Conservation (phyloP, 345 rosid genomes). For the Rhodomyrtus tomentosa region DNA sequence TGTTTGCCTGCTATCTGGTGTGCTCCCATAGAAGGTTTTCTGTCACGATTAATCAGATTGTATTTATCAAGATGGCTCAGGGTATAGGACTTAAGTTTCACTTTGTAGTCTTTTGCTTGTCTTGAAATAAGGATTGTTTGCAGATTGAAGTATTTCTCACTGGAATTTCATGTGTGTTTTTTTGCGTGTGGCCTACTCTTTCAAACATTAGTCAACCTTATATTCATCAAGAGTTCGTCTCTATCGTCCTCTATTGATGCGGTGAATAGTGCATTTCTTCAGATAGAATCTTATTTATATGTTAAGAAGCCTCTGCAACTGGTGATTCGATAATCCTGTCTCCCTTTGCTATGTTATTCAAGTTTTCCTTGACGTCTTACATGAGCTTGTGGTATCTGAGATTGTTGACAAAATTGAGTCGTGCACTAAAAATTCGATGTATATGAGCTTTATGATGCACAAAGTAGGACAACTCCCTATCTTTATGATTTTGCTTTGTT, state of each 20-base stretch:
- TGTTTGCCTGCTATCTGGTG: not conserved
- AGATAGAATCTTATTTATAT: not conserved
- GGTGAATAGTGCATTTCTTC: not conserved
- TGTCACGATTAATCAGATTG: not conserved
- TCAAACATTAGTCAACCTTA: not conserved
- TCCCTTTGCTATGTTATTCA: not conserved
- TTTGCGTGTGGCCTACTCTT: not conserved
- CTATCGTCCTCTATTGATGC: not conserved
- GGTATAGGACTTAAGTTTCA: not conserved
- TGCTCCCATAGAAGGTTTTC: not conserved
- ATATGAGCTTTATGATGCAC: not conserved
- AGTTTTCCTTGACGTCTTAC: not conserved
- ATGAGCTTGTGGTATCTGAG: not conserved
- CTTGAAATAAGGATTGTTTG: not conserved
- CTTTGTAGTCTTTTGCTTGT: not conserved
- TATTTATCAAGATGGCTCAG: not conserved
- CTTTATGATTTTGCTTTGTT: not conserved
- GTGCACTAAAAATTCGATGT: not conserved
- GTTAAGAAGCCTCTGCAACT: not conserved
- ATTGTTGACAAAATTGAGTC: not conserved
- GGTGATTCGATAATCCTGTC: not conserved
- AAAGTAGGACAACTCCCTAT: not conserved
- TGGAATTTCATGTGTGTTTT: not conserved
- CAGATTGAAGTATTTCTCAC: not conserved
- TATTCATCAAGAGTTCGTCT: not conserved